Conservation (phyloP, 164 flowering plant species). For the Euptelea pleiosperma region DNA sequence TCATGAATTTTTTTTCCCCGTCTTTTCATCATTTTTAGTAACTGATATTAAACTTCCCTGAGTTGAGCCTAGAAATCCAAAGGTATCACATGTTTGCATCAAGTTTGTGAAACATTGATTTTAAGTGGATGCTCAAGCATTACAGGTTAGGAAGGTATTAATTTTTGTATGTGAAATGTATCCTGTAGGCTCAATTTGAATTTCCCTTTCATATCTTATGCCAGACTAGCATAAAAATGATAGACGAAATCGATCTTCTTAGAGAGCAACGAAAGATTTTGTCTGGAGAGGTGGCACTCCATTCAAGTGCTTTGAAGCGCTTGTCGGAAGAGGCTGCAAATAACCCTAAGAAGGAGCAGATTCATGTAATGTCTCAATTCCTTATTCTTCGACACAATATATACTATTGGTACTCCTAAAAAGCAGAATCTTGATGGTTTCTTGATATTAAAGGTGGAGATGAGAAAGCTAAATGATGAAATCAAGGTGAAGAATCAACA, state of each 20-base stretch:
- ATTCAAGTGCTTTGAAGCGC: conserved; percentile 75
- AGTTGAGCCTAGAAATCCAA: too few relatives aligned
- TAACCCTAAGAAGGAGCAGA: conserved; percentile 57
- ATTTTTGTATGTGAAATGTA: not conserved
- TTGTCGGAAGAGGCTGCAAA: conserved; percentile 68
- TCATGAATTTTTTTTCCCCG: too few relatives aligned
- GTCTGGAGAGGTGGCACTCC: conserved; percentile 86
- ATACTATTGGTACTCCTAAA: not conserved
- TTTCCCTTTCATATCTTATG: conserved; percentile 14
- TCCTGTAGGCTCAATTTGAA: conserved; percentile 1
- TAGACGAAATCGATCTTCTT: conserved; percentile 77
- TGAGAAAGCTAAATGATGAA: conserved; percentile 63
- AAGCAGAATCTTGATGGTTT: conserved; percentile 11
- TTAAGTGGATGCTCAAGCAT: too few relatives aligned
- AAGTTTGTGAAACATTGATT: too few relatives aligned
- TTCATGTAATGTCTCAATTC: conserved; percentile 48
- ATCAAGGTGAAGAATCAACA: conserved; percentile 66
- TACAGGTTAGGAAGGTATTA: too few relatives aligned
- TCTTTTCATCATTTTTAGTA: too few relatives aligned
- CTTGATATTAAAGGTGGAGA: conserved; percentile 52
- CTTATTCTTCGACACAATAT: not conserved
- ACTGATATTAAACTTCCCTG: too few relatives aligned
- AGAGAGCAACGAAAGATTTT: conserved; percentile 89
- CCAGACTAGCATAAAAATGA: conserved; percentile 63
- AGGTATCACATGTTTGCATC: too few relatives aligned